These are phyloP conservation scores for Eucalyptus marginata DNA, from an alignment of 345 rosid genomes.

Conservation along the genomic window DNA sequence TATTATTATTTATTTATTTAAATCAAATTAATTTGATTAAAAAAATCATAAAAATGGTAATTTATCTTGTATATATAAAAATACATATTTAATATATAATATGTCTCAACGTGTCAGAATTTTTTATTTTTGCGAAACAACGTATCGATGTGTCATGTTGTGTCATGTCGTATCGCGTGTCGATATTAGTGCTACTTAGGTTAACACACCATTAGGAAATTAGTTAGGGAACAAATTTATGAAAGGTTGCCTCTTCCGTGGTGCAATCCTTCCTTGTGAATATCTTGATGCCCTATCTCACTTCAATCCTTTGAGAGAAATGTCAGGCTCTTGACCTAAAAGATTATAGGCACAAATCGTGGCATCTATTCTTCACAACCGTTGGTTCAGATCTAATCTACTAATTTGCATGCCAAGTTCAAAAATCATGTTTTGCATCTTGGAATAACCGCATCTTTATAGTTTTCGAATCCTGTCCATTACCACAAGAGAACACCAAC, in stretches of 20 bases:
- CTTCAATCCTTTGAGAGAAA: background rate
- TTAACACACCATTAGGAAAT: background rate
- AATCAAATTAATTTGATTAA: too few relatives aligned
- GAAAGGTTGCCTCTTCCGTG: background rate
- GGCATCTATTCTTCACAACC: background rate
- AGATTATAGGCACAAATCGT: background rate
- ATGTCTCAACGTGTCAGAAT: fast-evolving
- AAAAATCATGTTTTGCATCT: background rate
- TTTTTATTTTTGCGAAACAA: too few relatives aligned
- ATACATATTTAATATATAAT: too few relatives aligned
- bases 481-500: background rate
- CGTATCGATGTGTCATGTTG: too few relatives aligned
- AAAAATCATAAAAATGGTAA: too few relatives aligned
- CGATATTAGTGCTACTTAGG: too few relatives aligned
- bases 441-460: background rate
- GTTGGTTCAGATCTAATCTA: background rate
- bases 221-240: background rate
- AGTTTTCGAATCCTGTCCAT: background rate
- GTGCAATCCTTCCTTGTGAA: background rate
- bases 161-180: fast-evolving
- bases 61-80: too few relatives aligned
- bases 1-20: too few relatives aligned
- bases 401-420: background rate
- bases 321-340: background rate
- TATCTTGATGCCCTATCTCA: background rate